Base-by-base conservation (phyloP, 768 basidiomycete genomes). In the Erythrobasidium yunnanense region DNA sequence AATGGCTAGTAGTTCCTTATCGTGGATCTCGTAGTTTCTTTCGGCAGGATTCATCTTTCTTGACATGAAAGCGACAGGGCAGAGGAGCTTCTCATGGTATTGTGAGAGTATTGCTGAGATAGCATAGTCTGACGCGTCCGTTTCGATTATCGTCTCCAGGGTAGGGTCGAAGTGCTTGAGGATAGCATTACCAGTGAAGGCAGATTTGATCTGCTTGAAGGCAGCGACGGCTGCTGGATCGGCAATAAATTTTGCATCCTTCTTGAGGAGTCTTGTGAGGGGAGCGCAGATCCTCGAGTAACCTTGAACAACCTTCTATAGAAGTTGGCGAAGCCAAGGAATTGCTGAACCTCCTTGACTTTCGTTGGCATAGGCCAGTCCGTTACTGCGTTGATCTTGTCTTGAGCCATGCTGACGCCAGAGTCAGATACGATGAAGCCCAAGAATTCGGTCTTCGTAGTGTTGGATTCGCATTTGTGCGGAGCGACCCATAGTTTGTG, bases 1-100 rank as follows among this genome's bases (percentile, higher is more conserved):
- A 50, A 83, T 77, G 0, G 79, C 79, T 0, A 82, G 74, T 15
- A 82, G 71, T 73, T 83, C 82, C 68, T 80, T 79, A 66, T 84
- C 78, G 65, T 81, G 76, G 20, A 80, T 78, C 15, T 80, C 73
- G 66, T 83, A 83, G 70, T 82, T 83, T 1, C 71, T 29, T 69
- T 84, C 78, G 0, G 78, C 71, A 0, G 68, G 32, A 27, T 57
- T 57, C 55, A 57, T 57, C 11, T 66, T 71, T 13, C 55, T 34
- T 6, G 27, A 57, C 57, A 49, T 67, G 46, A 60, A 67, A 11
- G 55, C 58, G 3, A 62, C 58, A 4, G 58, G 58, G 13, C 55
- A 57, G 32, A 38, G 32, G 55, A 57, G 30, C 11, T 38, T 30
- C 8, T 42, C 55, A n/a, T 79, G 74, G 3, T 52, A 22, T 66